Evolutionary conservation across 768 basidiomycete genomes (phyloP).

Genomic region (Hygrophorus pudorinus): DNA sequence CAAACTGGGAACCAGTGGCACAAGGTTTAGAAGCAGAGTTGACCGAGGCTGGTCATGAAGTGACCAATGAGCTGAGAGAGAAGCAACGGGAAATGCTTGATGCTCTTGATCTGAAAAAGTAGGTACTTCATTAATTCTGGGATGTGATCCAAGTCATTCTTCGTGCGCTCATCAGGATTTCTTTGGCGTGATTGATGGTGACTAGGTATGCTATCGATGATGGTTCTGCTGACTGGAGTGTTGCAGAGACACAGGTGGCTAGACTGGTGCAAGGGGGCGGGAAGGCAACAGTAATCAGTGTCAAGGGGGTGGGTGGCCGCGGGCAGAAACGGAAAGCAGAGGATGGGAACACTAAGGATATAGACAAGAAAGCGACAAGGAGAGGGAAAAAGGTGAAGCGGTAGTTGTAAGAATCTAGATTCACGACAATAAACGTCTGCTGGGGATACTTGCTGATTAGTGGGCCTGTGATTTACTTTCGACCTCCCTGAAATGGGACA

Average conservation of each 20-base stretch:
- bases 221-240: constrained; percentile 58
- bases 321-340: constrained; percentile 55
- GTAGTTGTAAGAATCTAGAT: no score
- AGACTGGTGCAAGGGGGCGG: constrained; percentile 21
- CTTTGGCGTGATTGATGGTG: constrained; percentile 6
- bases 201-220: constrained; percentile 70
- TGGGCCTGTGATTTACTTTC: no score
- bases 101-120: constrained; percentile 82
- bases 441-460: no score
- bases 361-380: constrained; percentile 40
- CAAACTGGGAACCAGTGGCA: constrained; percentile 35
- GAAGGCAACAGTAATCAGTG: constrained; percentile 66
- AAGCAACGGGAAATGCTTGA: constrained; percentile 84
- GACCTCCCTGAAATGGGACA: no score
- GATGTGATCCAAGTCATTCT: neutral
- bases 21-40: constrained; percentile 55
- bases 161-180: constrained; percentile 12
- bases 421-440: no score
- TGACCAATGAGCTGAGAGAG: constrained; percentile 53
- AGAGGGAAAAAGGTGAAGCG: constrained; percentile 37
- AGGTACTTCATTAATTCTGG: constrained; percentile 28
- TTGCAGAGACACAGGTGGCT: constrained; percentile 64
- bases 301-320: constrained; percentile 36
- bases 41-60: constrained; percentile 69
- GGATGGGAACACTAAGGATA: constrained; percentile 20